A percentile compares a stretch with the other conserved stretches of the same genome.
phyloP scores from a whole-genome alignment of 805 yeast genomes.

The Ogataea thermomethanolica region DNA sequence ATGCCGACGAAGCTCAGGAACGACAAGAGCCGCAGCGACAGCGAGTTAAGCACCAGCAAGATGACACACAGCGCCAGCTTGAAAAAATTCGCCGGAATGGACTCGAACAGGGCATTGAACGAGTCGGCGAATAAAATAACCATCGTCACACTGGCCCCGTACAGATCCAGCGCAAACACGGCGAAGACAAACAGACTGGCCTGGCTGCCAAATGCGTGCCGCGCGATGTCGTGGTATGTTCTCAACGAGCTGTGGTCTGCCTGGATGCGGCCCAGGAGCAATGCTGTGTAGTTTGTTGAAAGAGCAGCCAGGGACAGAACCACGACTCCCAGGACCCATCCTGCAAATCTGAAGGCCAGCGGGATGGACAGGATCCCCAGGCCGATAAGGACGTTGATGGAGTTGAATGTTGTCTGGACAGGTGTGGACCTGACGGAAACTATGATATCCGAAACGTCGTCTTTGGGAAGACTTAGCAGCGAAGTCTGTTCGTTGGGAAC shows the following conservation, averaged over 20 bases:
- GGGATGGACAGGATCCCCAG: slow-evolving; percentile 75
- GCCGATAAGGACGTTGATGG: slow-evolving; percentile 73
- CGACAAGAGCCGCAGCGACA: slow-evolving; percentile 73
- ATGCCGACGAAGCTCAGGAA: slow-evolving; percentile 70
- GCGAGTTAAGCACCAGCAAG: slow-evolving; percentile 48
- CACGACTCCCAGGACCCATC: slow-evolving; percentile 55
- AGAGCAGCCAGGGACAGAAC: slow-evolving; percentile 43
- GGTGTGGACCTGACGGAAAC: slow-evolving; percentile 51
- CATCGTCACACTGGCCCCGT: slow-evolving; percentile 60
- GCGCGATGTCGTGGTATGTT: slow-evolving; percentile 61
- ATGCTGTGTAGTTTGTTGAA: slow-evolving; percentile 52
- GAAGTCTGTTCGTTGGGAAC: slow-evolving; percentile 3
- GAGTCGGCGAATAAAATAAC: slow-evolving; percentile 60
- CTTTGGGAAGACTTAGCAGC: slow-evolving; percentile 5
- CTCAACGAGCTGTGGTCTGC: slow-evolving; percentile 36
- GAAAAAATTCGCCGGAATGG: slow-evolving; percentile 36
- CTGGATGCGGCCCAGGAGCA: slow-evolving; percentile 49
- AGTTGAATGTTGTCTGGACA: slow-evolving; percentile 73
- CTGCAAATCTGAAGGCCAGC: slow-evolving; percentile 61
- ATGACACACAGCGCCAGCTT: slow-evolving; percentile 39
- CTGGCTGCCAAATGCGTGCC: slow-evolving; percentile 43
- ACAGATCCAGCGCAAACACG: slow-evolving; percentile 52
- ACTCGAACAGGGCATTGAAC: slow-evolving; percentile 46
- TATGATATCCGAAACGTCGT: slow-evolving; percentile 11
- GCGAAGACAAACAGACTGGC: slow-evolving; percentile 43